Evolutionary conservation across 169 alveolate genomes (phyloP), one percentile per base, ranked within the genome.

Genomic region (Cryptosporidium sp.): DNA sequence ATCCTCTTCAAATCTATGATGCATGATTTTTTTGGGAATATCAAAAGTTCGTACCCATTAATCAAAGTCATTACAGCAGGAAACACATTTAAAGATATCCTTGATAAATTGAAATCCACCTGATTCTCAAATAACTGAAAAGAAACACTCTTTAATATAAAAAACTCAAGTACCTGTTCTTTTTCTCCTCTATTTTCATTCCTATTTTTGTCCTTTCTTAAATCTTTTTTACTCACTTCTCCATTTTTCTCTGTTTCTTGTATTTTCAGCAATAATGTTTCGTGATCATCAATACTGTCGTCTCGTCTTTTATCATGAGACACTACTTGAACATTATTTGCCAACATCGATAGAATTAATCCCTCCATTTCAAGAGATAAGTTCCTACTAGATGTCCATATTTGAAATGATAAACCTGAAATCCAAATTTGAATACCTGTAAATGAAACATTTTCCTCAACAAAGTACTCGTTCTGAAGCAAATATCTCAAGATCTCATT

Each of bases 401-500:
- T 41, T 41, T 61, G 31, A 23, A 65, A 6, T 4, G 35, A 80
- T 37, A 80, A 9, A 18, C 37, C 14, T 10, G 29, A 18, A 6
- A 80, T 1, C 62, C 16, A 12, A 12, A 80, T 23, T 80, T 80
- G 39, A 29, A 37, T 26, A 12, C 89, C 89, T 37, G 45, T 61
- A 14, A 61, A 41, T 3, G 80, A 35, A 12, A 52, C 52, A 48
- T 33, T 80, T 43, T 62, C 73, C 16, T 80, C 89, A 16, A 80
- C 26, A 62, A 80, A 62, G 67, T 80, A 80, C 16, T 50, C 68
- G 45, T 80, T 80, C 26, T 80, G 80, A 16, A 80, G 23, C 1
- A 80, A 45, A 29, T 80, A 80, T 50, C 59, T 59, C 26, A 80
- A 48, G 48, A 80, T 80, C 33, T 80, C 89, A 80, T 80, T 80